These are phyloP conservation scores for Diplosphaera chodatii DNA, from an alignment of 139 green algal genomes.

Conservation along the genomic window DNA sequence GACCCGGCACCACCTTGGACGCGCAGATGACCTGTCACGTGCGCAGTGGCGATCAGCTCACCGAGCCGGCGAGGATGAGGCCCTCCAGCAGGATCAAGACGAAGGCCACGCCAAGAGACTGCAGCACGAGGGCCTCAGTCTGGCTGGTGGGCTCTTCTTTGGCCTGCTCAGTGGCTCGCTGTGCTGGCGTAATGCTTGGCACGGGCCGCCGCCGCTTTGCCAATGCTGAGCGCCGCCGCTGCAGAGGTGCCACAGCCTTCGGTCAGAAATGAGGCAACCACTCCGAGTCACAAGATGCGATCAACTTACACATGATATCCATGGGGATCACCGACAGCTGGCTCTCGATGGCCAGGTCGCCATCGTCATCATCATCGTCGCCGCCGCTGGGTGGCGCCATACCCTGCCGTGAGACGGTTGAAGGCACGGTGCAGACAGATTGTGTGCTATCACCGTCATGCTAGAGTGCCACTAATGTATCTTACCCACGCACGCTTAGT, in stretches of 20 bases:
- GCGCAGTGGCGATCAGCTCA: neutral
- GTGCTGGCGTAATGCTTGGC: neutral
- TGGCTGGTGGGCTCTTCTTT: neutral
- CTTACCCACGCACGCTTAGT: too few relatives aligned
- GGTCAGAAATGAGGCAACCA: neutral
- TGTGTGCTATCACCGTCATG: too few relatives aligned
- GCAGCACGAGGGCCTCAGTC: constrained; percentile 20
- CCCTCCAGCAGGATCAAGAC: constrained; percentile 40
- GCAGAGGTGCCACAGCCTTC: too few relatives aligned
- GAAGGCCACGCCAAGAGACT: constrained; percentile 29
- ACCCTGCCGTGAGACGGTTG: too few relatives aligned
- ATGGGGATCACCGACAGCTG: neutral
- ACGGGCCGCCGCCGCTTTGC: too few relatives aligned
- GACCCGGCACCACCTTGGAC: neutral
- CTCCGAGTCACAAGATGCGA: too few relatives aligned
- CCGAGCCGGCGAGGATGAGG: constrained; percentile 33
- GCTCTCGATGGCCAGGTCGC: neutral
- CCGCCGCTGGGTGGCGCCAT: too few relatives aligned
- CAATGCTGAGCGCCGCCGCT: too few relatives aligned
- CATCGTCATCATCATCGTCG: neutral
- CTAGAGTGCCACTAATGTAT: too few relatives aligned
- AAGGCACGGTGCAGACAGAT: too few relatives aligned
- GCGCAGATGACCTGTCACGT: neutral
- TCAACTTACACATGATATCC: too few relatives aligned
- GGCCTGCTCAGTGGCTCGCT: neutral